Conservation (phyloP, 2,329 filamentous ascomycete genomes). For the Domatiomyces globalis region DNA sequence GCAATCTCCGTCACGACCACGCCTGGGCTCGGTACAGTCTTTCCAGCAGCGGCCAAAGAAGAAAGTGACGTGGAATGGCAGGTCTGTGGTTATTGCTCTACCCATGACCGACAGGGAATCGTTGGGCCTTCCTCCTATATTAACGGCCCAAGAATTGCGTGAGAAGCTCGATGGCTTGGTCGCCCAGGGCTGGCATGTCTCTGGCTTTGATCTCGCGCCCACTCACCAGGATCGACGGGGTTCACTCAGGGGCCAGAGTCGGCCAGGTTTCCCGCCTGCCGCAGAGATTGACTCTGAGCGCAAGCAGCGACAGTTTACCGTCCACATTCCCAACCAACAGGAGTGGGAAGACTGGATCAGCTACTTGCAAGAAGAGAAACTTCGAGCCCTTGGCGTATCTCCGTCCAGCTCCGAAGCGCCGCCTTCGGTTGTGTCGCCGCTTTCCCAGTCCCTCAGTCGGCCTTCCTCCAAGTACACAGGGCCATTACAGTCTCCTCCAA, state of each 20-base stretch:
- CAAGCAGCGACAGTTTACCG: constrained; percentile 21
- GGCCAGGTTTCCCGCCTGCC: constrained; percentile 30
- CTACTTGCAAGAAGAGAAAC: constrained; percentile 75
- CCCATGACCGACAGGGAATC: constrained; percentile 55
- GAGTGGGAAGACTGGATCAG: constrained; percentile 69
- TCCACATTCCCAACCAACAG: constrained; percentile 32
- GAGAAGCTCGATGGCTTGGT: constrained; percentile 28
- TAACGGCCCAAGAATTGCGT: constrained; percentile 28
- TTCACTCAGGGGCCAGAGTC: constrained; percentile 22
- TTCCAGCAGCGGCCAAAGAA: constrained; percentile 40
- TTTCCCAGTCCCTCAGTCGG: constrained; percentile 48
- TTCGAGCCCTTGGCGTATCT: constrained; percentile 79
- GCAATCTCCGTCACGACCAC: constrained; percentile 31
- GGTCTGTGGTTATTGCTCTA: constrained; percentile 56
- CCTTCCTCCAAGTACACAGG: constrained; percentile 61
- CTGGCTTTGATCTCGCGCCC: constrained; percentile 26
- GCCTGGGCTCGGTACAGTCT: constrained; percentile 26
- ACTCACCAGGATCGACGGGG: constrained; percentile 1
- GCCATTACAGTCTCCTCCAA: constrained; percentile 67
- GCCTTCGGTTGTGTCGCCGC: constrained; percentile 47
- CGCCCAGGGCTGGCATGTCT: constrained; percentile 29
- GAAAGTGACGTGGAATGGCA: constrained; percentile 61
- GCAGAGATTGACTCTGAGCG: constrained; percentile 25
- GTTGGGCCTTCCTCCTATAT: constrained; percentile 27
- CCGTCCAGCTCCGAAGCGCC: constrained; percentile 58